Conservation (phyloP, 805 yeast genomes). For the Wickerhamomyces xylosicus region DNA sequence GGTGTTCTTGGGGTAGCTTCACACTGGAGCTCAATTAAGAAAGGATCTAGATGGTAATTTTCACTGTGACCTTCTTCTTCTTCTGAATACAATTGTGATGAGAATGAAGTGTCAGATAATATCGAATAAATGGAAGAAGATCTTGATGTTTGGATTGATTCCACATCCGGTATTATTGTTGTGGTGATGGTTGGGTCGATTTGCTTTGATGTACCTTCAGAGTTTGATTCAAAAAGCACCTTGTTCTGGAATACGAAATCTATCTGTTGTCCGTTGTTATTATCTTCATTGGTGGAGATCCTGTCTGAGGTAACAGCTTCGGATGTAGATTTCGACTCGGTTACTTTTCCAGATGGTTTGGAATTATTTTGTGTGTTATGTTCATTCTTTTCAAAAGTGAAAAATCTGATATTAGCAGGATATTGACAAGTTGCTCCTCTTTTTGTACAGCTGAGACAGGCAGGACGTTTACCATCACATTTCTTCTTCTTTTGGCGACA, state of each 20-base stretch:
- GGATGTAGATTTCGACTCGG: too few relatives aligned
- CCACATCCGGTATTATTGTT: too few relatives aligned
- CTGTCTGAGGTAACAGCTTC: too few relatives aligned
- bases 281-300: too few relatives aligned
- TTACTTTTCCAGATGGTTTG: too few relatives aligned
- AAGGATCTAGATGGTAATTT: neutral
- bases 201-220: too few relatives aligned
- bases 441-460: slow-evolving; percentile 16
- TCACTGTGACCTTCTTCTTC: neutral
- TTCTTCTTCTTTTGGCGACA: slow-evolving; percentile 22
- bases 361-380: too few relatives aligned
- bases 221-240: too few relatives aligned
- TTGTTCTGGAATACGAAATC: too few relatives aligned
- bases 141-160: neutral
- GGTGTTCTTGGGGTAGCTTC: neutral
- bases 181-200: too few relatives aligned
- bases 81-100: neutral
- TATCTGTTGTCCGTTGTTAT: too few relatives aligned
- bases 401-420: slow-evolving; percentile 18
- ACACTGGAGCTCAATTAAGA: neutral
- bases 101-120: neutral
- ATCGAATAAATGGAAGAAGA: neutral
- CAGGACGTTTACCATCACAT: slow-evolving; percentile 19
- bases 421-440: slow-evolving; percentile 16
- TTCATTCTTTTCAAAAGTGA: slow-evolving; percentile 2